Evolutionary conservation across 768 basidiomycete genomes (phyloP), one percentile per base, ranked within the genome.

Genomic region (Tylopilus vinaceipallidus): DNA sequence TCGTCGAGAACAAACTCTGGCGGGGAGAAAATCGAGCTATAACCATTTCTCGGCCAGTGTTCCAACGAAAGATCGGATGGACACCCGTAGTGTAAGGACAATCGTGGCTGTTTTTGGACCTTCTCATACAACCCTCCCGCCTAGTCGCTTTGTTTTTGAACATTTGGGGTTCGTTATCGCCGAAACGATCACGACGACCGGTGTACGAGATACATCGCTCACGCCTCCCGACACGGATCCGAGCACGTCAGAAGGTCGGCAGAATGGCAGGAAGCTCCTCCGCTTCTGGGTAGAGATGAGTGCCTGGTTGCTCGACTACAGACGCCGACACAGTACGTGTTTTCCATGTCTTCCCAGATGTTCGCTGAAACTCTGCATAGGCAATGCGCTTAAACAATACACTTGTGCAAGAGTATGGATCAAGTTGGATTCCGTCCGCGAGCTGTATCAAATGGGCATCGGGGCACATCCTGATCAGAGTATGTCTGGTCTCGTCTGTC

Each of bases 391-490:
- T 32, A 78, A 77, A 49, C 73, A 78, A 11, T 55, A 70, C 50
- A 73, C 58, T 30, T 65, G 68, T 20, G 70, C 72, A 42, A 72
- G 64, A 46, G 53, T 75, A 3, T 75, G 75, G 66, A 75, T 85
- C 14, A 77, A 76, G 49, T 68, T 81, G 30, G 78, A 84, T 27
- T 75, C 72, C 54, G 83, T 75, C 6, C 73, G 86, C 32, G 87
- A 89, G 57, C 80, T 83, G 76, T 85, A 84, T 65, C 87, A 88
- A 63, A 73, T 64, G 38, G 85, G 76, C 0, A 78, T 91, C 42
- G 89, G 89, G 16, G 85, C 88, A 6, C 87, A 90, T 67, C 80
- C 82, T 24, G 82, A 84, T 51, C 89, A 91, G 65, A 83, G 89
- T 90, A 58, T 55, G 82, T 56, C 29, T 22, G 22, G 2, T 49